Base-by-base conservation (phyloP, 2,329 filamentous ascomycete species). In the Cercospora berteroae region DNA sequence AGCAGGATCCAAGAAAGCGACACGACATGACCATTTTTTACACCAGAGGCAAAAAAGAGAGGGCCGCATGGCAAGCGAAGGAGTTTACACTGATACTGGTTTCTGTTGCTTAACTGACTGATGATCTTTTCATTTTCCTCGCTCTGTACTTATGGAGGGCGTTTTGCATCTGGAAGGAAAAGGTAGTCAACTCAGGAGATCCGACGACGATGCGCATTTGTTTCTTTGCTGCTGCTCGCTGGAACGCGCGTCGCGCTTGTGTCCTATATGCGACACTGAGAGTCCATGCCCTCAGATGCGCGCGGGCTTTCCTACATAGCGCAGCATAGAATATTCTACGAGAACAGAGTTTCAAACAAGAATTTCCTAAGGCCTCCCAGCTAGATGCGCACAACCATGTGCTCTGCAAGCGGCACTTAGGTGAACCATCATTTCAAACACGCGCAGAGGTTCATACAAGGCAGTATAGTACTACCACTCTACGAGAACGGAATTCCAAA, bases 51-150 rank as follows among this genome's bases (percentile, higher is more conserved):
- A 16, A 58, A 33, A 36, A 20, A 18, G 18, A 31, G 52, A 58
- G 55, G 27, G 31, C n/a, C 55, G 55, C 55, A 58, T 58, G 55
- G 55, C 55, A 58, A 58, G 55, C 55, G 55, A 58, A 27, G 31
- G 55, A 31, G 48, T 55, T 55, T 25, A 29, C 20, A 55, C 23
- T 55, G 48, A 55, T 55, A 27, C 23, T 27, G 20, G 48, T 10
- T 55, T 55, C 13, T 25, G 48, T 55, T 55, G 25, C 48, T 55
- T 27, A n/a, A 55, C 48, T 55, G 48, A 55, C 23, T 55, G 48
- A 55, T 55, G 48, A 55, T 55, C 23, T 55, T 55, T 55, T 25
- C 23, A 13, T 16, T 27, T 27, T n/a, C 48, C 20, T 55, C 44
- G 48, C 48, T 27, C 12, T 55, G 48, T 55, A 29, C 48, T 55